Conservation (phyloP, 2,329 filamentous ascomycete species). For the Colletotrichum sublineola region DNA sequence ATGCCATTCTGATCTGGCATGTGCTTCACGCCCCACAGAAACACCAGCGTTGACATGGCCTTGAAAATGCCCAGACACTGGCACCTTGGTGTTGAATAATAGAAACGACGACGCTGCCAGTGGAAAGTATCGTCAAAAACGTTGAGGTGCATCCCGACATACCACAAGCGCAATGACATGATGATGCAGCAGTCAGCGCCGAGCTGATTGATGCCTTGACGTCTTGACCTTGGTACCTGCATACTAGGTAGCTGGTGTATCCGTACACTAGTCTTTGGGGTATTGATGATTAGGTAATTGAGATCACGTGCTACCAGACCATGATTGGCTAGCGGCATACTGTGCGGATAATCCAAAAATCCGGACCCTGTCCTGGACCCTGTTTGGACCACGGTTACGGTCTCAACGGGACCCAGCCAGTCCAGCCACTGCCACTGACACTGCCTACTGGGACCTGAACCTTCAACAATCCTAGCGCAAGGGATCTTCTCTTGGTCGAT, state of each 20-base stretch:
- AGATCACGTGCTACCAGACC: neutral
- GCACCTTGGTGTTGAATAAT: neutral
- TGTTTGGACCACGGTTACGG: constrained; percentile 19
- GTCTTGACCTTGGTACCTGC: neutral
- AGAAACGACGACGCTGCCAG: neutral
- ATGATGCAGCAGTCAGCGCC: neutral
- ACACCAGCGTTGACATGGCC: neutral
- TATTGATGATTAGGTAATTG: neutral
- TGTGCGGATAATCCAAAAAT: neutral
- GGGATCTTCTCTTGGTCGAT: constrained; percentile 15
- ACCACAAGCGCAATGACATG: constrained; percentile 22
- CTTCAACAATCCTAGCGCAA: constrained; percentile 29
- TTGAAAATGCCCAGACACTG: neutral
- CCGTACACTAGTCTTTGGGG: no score
- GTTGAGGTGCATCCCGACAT: no score
- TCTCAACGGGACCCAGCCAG: constrained; percentile 12
- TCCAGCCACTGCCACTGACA: constrained; percentile 11
- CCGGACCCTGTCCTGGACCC: constrained; percentile 15
- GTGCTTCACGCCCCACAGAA: neutral
- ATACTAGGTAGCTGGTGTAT: no score
- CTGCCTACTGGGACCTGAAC: constrained; percentile 28
- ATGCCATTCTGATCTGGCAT: neutral
- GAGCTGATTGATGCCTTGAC: no score
- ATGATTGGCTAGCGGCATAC: neutral
- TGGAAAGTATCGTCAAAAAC: neutral